Base-by-base conservation (phyloP, 208 protist genomes). In the Strigomonas culicis region DNA sequence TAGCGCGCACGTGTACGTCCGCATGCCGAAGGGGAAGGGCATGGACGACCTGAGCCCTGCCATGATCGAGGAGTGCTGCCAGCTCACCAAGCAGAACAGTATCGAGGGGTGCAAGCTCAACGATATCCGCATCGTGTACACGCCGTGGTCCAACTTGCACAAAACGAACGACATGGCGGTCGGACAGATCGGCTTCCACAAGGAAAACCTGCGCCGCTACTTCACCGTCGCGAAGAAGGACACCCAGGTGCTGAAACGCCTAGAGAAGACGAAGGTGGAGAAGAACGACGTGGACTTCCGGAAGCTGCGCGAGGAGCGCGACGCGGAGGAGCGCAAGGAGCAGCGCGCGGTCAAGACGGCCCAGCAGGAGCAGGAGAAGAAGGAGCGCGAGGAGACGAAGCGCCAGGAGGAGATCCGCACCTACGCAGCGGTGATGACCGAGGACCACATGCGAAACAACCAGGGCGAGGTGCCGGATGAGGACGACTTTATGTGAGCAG, bases 1-100 rank as follows among this genome's bases (percentile, higher is more conserved):
- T 62, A 96, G 89, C 73, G 98, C 98, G 0, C 98, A 99, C 79
- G 93, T 99, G n/a, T 99, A 99, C 80, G 68, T 99, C 1, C 86
- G 98, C 8, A 71, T 95, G 74, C 77, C 92, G 8, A 74, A 75
- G n/a, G 92, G 95, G 3, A 84, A 97, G 32, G 91, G 80, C 0
- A 94, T 98, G 47, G 79, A 98, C 39, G 90, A 97, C 56, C 79
- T 99, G 39, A 86, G 95, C 6, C 74, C 75, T 0, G 88, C 86
- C 36, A 88, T 99, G 46, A 81, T 99, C 31, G 89, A 98, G 63
- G 98, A 99, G 66, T 98, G 94, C 74, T 88, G 77, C 58, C 98
- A 99, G 79, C 81, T 99, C 0, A 96, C 93, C 15, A 99, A 99
- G 82, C 82, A 80, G 55, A 99, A 99, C 72, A 98, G 87, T 46